Conservation (phyloP, 176 grass and related monocot genomes). For the Avena eriantha region DNA sequence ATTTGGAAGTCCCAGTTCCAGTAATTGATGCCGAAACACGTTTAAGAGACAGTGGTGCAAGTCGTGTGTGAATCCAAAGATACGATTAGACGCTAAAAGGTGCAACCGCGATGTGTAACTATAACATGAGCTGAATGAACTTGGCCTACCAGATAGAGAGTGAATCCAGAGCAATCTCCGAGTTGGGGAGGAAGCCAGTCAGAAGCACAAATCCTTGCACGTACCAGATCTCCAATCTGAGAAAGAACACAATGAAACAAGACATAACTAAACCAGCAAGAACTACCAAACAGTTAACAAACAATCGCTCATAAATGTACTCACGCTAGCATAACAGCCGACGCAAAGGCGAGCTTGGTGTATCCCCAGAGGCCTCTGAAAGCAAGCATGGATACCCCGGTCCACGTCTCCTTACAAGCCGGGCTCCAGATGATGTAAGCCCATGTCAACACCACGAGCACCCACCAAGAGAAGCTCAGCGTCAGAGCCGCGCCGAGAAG, state of each 20-base stretch:
- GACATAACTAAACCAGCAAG: not conserved
- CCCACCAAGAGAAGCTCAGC: conserved; percentile 70
- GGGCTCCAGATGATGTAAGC: conserved; percentile 60
- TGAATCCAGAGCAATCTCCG: conserved; percentile 75
- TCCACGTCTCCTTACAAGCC: conserved; percentile 63
- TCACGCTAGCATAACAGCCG: conserved; percentile 77
- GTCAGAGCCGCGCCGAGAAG: conserved; percentile 58
- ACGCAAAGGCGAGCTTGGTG: conserved; percentile 67
- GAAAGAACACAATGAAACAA: conserved; percentile 21
- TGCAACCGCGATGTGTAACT: not conserved
- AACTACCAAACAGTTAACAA: not conserved
- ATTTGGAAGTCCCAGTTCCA: conserved; percentile 92
- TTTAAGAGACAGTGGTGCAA: not conserved
- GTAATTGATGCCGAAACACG: conserved; percentile 69
- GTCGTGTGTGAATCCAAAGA: conserved; percentile 14
- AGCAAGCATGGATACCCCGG: conserved; percentile 54
- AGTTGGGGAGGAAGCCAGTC: conserved; percentile 73
- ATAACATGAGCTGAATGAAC: not conserved
- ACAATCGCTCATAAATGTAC: conserved; percentile 18
- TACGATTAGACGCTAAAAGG: not conserved
- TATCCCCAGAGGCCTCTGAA: conserved; percentile 71
- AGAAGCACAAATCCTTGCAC: conserved; percentile 85
- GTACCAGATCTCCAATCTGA: conserved; percentile 91
- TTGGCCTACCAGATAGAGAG: conserved; percentile 70
- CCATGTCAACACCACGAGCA: conserved; percentile 64